phyloP scores from a whole-genome alignment of 2,329 filamentous ascomycete species.

The Fonsecaea pugnacius region DNA sequence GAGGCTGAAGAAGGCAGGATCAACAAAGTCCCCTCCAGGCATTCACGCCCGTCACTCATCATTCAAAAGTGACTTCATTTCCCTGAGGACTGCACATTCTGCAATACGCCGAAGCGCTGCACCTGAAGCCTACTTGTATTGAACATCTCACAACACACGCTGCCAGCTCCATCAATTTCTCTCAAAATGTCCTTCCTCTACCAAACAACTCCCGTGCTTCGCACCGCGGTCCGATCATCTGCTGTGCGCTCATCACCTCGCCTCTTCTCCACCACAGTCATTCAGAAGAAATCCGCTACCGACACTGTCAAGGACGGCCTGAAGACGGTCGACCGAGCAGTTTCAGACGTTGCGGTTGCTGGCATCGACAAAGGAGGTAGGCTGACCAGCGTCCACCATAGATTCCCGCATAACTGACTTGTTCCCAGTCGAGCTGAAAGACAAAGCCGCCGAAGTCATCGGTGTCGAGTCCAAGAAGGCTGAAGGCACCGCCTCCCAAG shows the following conservation, averaged over 20 bases:
- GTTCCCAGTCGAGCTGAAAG: conserved; percentile 55
- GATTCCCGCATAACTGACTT: conserved; percentile 9
- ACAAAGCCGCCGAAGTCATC: conserved; percentile 50
- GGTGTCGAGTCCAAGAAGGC: conserved; percentile 53
- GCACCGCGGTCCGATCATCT: conserved; percentile 35
- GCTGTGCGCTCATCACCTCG: conserved; percentile 32
- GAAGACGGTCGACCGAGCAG: conserved; percentile 61
- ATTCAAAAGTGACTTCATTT: conserved; percentile 12
- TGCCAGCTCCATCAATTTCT: neutral
- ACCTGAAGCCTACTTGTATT: neutral
- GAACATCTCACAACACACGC: neutral
- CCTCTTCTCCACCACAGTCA: conserved; percentile 58
- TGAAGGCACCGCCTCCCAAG: conserved; percentile 50
- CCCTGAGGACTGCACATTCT: conserved; percentile 1
- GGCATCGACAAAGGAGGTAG: conserved; percentile 67
- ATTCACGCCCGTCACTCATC: conserved; percentile 4
- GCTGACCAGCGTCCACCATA: conserved; percentile 39
- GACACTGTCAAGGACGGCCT: conserved; percentile 63
- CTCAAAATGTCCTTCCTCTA: conserved; percentile 45
- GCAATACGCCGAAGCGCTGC: neutral
- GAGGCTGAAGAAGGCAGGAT: conserved; percentile 13
- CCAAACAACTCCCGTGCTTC: conserved; percentile 40
- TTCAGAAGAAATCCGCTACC: conserved; percentile 56
- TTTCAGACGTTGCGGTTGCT: conserved; percentile 62
- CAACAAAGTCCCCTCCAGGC: conserved; percentile 5